Conservation (phyloP, 148 eudicot genomes). For the Rhododendron williamsianum region DNA sequence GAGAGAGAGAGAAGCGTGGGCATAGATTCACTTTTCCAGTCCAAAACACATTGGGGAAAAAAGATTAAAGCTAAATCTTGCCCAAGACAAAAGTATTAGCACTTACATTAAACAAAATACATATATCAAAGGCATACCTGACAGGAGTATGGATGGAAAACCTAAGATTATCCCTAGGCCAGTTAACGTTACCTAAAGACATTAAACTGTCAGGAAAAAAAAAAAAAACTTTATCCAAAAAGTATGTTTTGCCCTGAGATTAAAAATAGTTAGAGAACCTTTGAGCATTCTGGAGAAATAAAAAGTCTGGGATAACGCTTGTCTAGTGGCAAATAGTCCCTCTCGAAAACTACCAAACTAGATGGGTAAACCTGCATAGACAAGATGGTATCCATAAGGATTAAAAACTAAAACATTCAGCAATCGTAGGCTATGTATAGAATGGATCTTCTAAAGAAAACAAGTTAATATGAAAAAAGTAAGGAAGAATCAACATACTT, state of each 20-base stretch:
- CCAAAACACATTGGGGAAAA: neutral
- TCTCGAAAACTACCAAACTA: slow-evolving; percentile 59
- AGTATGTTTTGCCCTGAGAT: neutral
- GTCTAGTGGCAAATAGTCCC: slow-evolving; percentile 73
- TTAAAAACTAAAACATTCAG: neutral
- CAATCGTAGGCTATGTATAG: neutral
- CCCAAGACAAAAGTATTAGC: neutral
- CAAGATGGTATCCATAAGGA: neutral
- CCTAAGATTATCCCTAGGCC: slow-evolving; percentile 70
- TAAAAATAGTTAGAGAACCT: slow-evolving; percentile 37
- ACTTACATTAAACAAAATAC: neutral
- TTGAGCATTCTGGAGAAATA: slow-evolving; percentile 67
- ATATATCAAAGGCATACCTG: slow-evolving; percentile 37
- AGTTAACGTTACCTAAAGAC: slow-evolving; percentile 58
- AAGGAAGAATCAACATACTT: neutral
- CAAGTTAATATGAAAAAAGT: neutral
- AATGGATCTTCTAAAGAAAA: neutral
- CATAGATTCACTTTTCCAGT: neutral
- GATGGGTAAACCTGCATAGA: slow-evolving; percentile 59
- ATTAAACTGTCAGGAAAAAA: slow-evolving; percentile 15
- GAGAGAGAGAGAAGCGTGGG: no score
- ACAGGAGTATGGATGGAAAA: slow-evolving; percentile 78
- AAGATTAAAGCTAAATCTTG: neutral
- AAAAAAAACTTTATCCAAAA: neutral
- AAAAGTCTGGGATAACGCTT: slow-evolving; percentile 82